Conservation (phyloP, 495 filamentous ascomycete genomes). For the Friedmanniomyces simplex region DNA sequence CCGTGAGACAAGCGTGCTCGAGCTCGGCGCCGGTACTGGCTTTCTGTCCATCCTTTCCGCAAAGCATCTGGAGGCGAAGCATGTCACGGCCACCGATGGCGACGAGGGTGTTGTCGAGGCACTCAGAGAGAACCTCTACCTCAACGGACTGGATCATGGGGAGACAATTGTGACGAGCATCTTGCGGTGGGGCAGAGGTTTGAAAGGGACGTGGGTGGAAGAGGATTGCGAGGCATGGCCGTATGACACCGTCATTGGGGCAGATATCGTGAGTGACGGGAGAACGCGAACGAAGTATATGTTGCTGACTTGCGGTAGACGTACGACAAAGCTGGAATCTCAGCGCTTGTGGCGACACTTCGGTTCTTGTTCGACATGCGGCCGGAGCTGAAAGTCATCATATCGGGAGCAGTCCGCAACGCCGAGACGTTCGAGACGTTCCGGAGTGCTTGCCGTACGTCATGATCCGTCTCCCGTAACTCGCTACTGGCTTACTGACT, state of each 20-base stretch:
- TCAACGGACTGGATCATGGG: slow-evolving; percentile 50
- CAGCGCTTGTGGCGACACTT: slow-evolving; percentile 48
- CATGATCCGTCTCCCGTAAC: not conserved
- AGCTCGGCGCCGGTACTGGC: slow-evolving; percentile 82
- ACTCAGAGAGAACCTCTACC: slow-evolving; percentile 53
- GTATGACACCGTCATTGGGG: slow-evolving; percentile 30
- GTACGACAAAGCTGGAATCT: slow-evolving; percentile 52
- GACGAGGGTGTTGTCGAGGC: slow-evolving; percentile 60
- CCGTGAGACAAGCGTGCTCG: slow-evolving; percentile 54
- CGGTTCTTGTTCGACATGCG: slow-evolving; percentile 44
- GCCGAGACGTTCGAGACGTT: slow-evolving; percentile 52
- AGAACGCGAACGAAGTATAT: not conserved
- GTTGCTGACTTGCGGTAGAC: slow-evolving; percentile 35
- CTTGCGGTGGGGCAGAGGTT: slow-evolving; percentile 50
- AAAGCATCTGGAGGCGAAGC: slow-evolving; percentile 52
- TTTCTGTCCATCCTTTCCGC: slow-evolving; percentile 75
- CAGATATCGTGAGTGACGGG: slow-evolving; percentile 30
- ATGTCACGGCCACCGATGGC: slow-evolving; percentile 70
- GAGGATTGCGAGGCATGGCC: slow-evolving; percentile 19
- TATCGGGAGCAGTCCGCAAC: slow-evolving; percentile 53
- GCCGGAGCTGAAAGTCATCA: slow-evolving; percentile 39
- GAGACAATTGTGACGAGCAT: slow-evolving; percentile 38
- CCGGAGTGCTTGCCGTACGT: slow-evolving; percentile 46
- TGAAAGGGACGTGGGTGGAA: slow-evolving; percentile 18
- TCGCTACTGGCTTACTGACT: not conserved